These are phyloP conservation scores for Nannizziopsis arthrosporioides DNA, from an alignment of 2,329 filamentous ascomycete species.

Conservation along the genomic window DNA sequence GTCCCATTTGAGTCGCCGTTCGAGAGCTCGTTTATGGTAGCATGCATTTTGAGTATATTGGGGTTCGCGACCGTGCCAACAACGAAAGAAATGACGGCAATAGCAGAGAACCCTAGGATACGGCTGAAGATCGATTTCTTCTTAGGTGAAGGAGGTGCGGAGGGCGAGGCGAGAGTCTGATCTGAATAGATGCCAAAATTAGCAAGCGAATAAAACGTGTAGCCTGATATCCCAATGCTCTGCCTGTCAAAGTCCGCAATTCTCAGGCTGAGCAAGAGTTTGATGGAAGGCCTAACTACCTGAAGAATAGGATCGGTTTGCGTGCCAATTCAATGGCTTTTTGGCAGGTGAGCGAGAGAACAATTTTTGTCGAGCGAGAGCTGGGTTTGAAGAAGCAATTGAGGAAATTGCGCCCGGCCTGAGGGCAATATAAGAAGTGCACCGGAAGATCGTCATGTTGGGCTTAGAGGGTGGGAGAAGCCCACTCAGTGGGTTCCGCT, in stretches of 20 bases:
- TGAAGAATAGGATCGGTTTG: conserved; percentile 7
- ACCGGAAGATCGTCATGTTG: conserved; percentile 1
- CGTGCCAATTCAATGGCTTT: not conserved
- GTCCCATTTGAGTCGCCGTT: conserved; percentile 62
- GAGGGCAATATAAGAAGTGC: not conserved
- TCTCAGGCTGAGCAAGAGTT: not conserved
- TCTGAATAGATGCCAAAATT: not conserved
- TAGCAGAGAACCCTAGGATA: conserved; percentile 27
- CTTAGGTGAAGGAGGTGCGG: conserved; percentile 13
- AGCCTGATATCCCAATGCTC: too few species aligned
- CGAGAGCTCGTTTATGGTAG: conserved; percentile 38
- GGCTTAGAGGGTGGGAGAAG: not conserved
- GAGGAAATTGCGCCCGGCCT: not conserved
- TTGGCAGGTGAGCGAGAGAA: not conserved
- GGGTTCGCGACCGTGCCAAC: conserved; percentile 24
- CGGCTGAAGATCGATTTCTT: conserved; percentile 25
- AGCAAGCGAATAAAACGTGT: not conserved
- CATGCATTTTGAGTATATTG: conserved; percentile 18
- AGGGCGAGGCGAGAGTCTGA: conserved; percentile 1
- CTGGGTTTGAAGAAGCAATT: not conserved
- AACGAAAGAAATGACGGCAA: conserved; percentile 27
- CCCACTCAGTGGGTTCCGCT: not conserved
- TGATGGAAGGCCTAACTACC: conserved; percentile 8
- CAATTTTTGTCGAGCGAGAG: not conserved
- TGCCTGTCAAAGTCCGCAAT: not conserved